phyloP scores from a whole-genome alignment of 495 filamentous ascomycete genomes.

The Polyplosphaeria fusca region DNA sequence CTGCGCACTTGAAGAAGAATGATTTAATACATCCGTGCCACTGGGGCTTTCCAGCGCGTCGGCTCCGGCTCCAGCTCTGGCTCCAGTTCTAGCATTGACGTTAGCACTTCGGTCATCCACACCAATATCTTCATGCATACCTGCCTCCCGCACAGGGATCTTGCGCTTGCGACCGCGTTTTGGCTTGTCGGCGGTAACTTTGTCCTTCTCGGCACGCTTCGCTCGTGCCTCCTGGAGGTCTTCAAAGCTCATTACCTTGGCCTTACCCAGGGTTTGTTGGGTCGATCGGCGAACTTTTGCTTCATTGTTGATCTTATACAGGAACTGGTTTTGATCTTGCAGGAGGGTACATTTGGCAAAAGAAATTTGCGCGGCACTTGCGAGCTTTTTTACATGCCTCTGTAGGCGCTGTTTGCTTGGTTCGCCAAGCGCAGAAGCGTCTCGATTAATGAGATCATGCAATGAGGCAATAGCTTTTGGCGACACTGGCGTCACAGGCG shows the following conservation, averaged over 20 bases:
- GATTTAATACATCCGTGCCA: no score
- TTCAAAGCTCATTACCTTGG: background rate
- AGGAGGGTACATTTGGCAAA: no score
- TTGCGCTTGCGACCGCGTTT: background rate
- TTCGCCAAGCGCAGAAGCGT: background rate
- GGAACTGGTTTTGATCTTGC: no score
- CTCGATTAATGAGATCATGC: background rate
- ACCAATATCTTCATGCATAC: background rate
- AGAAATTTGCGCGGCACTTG: no score
- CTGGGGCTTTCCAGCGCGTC: no score
- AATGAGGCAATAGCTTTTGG: background rate
- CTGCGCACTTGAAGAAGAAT: no score
- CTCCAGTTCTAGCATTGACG: no score
- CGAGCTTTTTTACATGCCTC: no score
- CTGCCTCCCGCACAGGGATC: background rate
- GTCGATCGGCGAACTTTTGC: background rate
- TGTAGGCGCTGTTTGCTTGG: background rate
- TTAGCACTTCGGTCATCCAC: background rate
- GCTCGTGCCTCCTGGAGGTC: no score
- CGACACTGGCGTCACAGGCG: background rate
- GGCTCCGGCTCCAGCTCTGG: no score
- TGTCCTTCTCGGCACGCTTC: background rate
- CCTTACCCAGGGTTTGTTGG: background rate
- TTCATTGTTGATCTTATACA: background rate
- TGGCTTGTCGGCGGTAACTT: background rate